A percentile compares a stretch with the other conserved stretches of the same genome.
Conservation (phyloP, 192 early-diverging fungal species). For the Gigaspora rosea region DNA sequence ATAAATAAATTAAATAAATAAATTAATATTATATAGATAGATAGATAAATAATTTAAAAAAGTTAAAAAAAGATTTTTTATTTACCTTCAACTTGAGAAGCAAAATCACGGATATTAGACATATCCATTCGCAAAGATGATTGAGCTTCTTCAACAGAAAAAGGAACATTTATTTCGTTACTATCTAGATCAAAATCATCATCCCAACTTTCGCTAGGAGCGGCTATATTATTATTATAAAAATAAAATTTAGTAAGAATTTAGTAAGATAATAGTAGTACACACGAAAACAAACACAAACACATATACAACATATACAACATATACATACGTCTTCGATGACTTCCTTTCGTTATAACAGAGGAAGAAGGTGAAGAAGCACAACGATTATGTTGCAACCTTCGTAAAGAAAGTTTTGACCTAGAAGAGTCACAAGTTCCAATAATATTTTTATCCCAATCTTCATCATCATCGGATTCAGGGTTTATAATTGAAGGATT, state of each 20-base stretch:
- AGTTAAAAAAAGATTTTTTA: neutral
- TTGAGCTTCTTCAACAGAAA: conserved; percentile 41
- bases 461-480: conserved; percentile 37
- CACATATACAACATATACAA: conserved; percentile 19
- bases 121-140: conserved; percentile 43
- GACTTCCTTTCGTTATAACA: conserved; percentile 10
- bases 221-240: conserved; percentile 28
- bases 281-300: no score
- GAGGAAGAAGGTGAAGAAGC: neutral
- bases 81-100: conserved; percentile 41
- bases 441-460: conserved; percentile 39
- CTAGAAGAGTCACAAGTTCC: neutral
- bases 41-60: neutral
- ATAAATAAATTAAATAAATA: neutral
- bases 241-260: conserved; percentile 19
- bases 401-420: conserved; percentile 22
- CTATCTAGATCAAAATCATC: conserved; percentile 43
- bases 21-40: neutral
- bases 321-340: conserved; percentile 22
- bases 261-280: no score
- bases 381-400: neutral
- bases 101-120: conserved; percentile 45
- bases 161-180: conserved; percentile 40
- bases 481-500: neutral
- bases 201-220: conserved; percentile 47